phyloP scores from a whole-genome alignment of 495 filamentous ascomycete species.

The Friedmanniomyces endolithicus region DNA sequence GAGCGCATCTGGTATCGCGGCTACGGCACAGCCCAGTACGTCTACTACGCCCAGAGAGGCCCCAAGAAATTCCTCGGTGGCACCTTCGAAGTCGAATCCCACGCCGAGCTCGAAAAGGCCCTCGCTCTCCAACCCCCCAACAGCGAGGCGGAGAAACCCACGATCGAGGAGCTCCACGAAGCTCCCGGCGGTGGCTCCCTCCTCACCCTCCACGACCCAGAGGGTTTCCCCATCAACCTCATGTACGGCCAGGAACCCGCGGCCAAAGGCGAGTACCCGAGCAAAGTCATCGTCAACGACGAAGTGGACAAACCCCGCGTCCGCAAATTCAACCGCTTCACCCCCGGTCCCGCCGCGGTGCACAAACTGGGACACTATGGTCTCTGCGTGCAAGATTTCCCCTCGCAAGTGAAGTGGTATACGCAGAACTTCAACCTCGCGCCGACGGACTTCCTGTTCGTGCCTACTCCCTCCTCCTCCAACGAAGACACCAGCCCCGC shows the following conservation, averaged over 20 bases:
- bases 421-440: conserved; percentile 54
- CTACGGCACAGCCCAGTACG: conserved; percentile 30
- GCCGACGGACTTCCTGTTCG: conserved; percentile 43
- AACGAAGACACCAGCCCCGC: conserved; percentile 11
- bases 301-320: conserved; percentile 28
- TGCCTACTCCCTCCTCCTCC: conserved; percentile 22
- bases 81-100: conserved; percentile 27
- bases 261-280: conserved; percentile 32
- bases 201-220: conserved; percentile 46
- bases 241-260: conserved; percentile 41
- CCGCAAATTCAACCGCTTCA: conserved; percentile 29
- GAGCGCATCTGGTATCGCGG: conserved; percentile 28
- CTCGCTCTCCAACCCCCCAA: conserved; percentile 13
- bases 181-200: conserved; percentile 47
- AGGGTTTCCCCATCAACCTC: conserved; percentile 48
- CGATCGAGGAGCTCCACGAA: conserved; percentile 38
- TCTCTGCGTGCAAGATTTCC: conserved; percentile 48
- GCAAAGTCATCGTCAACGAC: conserved; percentile 40
- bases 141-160: conserved; percentile 18
- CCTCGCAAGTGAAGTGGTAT: conserved; percentile 48
- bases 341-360: conserved; percentile 50
- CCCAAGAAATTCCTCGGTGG: conserved; percentile 31
- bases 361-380: conserved; percentile 70
- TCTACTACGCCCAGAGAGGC: conserved; percentile 31
- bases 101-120: conserved; percentile 28